Base-by-base conservation (phyloP, 768 basidiomycete species). In the Suillus ampliporus region DNA sequence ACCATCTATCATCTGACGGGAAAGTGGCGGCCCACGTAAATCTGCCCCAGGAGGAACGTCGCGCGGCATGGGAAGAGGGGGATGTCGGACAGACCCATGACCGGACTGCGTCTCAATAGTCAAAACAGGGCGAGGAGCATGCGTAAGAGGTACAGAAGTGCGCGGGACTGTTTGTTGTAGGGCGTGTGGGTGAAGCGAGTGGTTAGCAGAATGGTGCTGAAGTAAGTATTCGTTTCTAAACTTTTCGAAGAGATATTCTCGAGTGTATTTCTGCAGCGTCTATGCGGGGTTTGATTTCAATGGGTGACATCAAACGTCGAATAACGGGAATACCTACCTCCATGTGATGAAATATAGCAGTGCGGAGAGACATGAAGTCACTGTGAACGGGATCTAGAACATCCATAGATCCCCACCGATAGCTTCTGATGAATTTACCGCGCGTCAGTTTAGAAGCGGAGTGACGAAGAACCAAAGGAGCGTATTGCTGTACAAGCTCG, bases 341-440 rank as follows among this genome's bases (percentile, higher is more conserved):
- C 89, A 95, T 91, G 74, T 93, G 91, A 72, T 92, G 91, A 72
- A 95, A 89, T 65, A 97, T 86, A 53, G 91, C 92, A 35, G 84
- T 83, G 61, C 92, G 87, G 61, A 97, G 84, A 43, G 86, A 75
- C 38, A 89, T 69, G 75, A 96, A 95, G 76, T 97, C 95, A 70
- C 87, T 89, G 69, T 96, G 94, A 43, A 75, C 83, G 21, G 85
- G 82, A 75, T 95, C 90, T 68, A 94, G 79, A 51, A 92, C 89
- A 72, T 94, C 90, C 68, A 95, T 81, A 66, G 78, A 82, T 31
- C 94, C 94, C 94, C 94, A 96, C 52, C 92, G 86, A 76, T 92
- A 95, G 67, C 75, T 83, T 60, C 94, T 85, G 48, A 84, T 77
- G 74, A 88, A 92, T 73, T 86, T 89, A 58, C 87, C 88, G 47